A percentile compares a stretch with the other conserved stretches of the same genome.
These are phyloP conservation scores for Penicillium hordei DNA, from an alignment of 2,329 filamentous ascomycete genomes.

Conservation along the genomic window DNA sequence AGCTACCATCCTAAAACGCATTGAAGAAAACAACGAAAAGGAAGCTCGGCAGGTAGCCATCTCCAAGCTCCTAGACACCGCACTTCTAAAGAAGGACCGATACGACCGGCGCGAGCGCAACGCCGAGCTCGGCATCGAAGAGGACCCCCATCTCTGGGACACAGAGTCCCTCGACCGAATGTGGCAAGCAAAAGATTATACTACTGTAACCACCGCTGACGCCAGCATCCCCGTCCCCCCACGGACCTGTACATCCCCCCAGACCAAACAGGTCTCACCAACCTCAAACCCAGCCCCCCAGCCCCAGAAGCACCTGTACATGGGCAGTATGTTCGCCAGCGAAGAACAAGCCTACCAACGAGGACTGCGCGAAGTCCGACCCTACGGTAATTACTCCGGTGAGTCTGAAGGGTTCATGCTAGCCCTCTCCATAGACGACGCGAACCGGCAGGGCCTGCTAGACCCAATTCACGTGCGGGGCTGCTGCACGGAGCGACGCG, in stretches of 20 bases:
- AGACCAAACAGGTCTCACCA: not conserved
- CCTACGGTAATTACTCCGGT: not conserved
- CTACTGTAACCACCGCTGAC: not conserved
- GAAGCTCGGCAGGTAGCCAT: not conserved
- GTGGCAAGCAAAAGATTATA: not conserved
- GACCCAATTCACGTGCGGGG: slow-evolving; percentile 1
- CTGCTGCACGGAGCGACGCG: not conserved
- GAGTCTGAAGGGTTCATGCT: slow-evolving; percentile 6
- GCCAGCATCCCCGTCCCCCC: not conserved
- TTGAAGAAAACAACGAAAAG: slow-evolving; percentile 3
- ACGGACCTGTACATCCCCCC: not conserved
- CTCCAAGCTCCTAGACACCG: not conserved
- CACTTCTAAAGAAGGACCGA: slow-evolving; percentile 3
- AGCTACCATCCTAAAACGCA: slow-evolving; percentile 4
- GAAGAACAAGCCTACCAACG: not conserved
- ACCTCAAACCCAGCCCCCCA: not conserved
- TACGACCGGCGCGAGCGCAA: not conserved
- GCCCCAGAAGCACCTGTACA: not conserved
- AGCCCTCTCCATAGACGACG: not conserved
- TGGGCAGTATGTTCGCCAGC: not conserved
- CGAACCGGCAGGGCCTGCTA: not conserved
- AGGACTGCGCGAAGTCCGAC: not conserved
- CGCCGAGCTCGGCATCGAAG: slow-evolving; percentile 1
- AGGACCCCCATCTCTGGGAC: slow-evolving; percentile 6
- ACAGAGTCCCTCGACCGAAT: not conserved